Conservation (phyloP, 768 basidiomycete genomes). For the Wakefieldia striispora region DNA sequence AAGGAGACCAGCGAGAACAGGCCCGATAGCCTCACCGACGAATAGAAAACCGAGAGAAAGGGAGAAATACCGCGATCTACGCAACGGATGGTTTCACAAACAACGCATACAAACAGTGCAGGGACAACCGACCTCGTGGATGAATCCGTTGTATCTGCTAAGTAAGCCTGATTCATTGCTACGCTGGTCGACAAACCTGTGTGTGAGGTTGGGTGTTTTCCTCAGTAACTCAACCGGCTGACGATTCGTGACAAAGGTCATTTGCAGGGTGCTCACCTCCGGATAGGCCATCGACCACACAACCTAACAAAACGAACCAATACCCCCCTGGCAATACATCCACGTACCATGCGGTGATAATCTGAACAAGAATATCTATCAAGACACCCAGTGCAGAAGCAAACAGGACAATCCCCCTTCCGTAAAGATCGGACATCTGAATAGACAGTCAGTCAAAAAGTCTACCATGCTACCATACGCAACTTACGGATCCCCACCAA, state of each 20-base stretch:
- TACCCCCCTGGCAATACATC: constrained; percentile 74
- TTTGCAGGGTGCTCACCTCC: constrained; percentile 52
- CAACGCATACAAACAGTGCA: neutral
- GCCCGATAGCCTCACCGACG: constrained; percentile 73
- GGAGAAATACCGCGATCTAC: constrained; percentile 65
- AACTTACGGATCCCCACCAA: constrained; percentile 81
- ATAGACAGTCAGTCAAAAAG: neutral
- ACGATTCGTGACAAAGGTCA: neutral
- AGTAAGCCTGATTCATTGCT: constrained; percentile 61
- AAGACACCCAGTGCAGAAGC: constrained; percentile 61
- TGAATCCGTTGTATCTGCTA: constrained; percentile 66
- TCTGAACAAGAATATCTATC: constrained; percentile 59
- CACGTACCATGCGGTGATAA: constrained; percentile 61
- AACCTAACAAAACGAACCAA: constrained; percentile 70
- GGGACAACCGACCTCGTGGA: constrained; percentile 45
- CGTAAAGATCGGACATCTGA: constrained; percentile 75
- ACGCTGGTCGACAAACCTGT: constrained; percentile 49
- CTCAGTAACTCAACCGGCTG: neutral
- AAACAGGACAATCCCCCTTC: constrained; percentile 63
- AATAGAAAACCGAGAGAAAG: constrained; percentile 65
- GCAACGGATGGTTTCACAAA: constrained; percentile 3
- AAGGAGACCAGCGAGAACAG: constrained; percentile 64
- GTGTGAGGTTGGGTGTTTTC: constrained; percentile 5
- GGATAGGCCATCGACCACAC: constrained; percentile 64
- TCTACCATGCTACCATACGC: neutral